A percentile compares a stretch with the other conserved stretches of the same genome.
phyloP scores from a whole-genome alignment of 495 filamentous ascomycete species.

The Penicillium cosmopolitanum region DNA sequence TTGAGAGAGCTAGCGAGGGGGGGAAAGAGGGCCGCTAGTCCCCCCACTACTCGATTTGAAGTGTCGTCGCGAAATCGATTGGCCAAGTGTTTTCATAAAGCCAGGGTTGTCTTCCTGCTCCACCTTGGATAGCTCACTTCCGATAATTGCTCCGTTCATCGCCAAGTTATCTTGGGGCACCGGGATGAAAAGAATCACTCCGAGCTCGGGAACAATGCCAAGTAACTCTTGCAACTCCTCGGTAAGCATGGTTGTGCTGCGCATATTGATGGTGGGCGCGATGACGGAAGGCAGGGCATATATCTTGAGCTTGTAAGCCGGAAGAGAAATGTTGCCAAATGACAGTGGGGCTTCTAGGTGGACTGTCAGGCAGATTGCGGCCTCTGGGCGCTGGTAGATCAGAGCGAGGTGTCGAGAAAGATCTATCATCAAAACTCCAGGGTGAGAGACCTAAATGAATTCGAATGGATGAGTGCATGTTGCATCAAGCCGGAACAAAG shows the following conservation, averaged over 20 bases:
- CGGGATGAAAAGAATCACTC: slow-evolving; percentile 71
- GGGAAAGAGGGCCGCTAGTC: slow-evolving; percentile 32
- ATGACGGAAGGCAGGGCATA: slow-evolving; percentile 69
- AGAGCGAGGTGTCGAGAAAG: slow-evolving; percentile 58
- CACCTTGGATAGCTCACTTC: slow-evolving; percentile 67
- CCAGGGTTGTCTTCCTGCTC: slow-evolving; percentile 43
- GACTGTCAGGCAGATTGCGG: slow-evolving; percentile 71
- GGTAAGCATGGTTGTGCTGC: slow-evolving; percentile 77
- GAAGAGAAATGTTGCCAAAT: slow-evolving; percentile 73
- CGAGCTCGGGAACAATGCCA: slow-evolving; percentile 63
- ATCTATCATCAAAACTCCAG: background rate
- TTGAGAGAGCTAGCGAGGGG: slow-evolving; percentile 3
- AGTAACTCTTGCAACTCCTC: slow-evolving; percentile 68
- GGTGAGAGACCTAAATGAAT: background rate
- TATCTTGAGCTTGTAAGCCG: slow-evolving; percentile 80
- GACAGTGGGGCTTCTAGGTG: slow-evolving; percentile 75
- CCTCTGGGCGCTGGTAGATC: slow-evolving; percentile 72
- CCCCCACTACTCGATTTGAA: slow-evolving; percentile 37
- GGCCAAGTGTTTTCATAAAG: slow-evolving; percentile 39
- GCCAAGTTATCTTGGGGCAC: slow-evolving; percentile 72
- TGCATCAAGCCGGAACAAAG: background rate
- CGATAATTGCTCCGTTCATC: slow-evolving; percentile 67
- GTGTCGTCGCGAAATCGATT: slow-evolving; percentile 38
- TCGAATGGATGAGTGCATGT: background rate
- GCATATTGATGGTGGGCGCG: slow-evolving; percentile 77